phyloP scores from a whole-genome alignment of 2,329 filamentous ascomycete species.

The Dothistroma septosporum region DNA sequence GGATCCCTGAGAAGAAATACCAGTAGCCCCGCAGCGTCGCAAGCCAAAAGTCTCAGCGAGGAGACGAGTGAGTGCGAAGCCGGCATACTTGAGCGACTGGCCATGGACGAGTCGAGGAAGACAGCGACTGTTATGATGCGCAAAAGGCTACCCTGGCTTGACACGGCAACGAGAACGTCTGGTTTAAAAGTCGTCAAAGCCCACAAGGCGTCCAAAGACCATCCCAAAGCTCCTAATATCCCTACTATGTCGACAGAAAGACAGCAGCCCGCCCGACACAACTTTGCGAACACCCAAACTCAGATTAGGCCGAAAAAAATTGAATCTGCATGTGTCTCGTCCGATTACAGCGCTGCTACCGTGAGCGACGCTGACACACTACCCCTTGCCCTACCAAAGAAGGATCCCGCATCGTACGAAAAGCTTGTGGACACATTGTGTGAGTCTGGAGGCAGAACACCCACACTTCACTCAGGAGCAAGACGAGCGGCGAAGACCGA shows the following conservation, averaged over 20 bases:
- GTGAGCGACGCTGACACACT: constrained; percentile 9
- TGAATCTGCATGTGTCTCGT: constrained; percentile 19
- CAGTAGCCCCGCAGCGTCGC: not conserved
- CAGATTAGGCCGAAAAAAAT: not conserved
- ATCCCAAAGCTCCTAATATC: constrained; percentile 3
- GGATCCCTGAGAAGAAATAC: constrained; percentile 1
- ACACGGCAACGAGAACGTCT: not conserved
- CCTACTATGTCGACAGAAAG: not conserved
- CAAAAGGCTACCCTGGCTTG: constrained; percentile 30
- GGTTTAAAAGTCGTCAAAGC: not conserved
- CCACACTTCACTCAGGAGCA: not conserved
- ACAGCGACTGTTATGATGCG: constrained; percentile 7
- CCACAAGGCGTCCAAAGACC: not conserved
- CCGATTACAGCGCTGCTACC: constrained; percentile 27
- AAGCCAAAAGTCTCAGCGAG: not conserved
- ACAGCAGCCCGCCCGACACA: not conserved
- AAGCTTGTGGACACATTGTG: constrained; percentile 10
- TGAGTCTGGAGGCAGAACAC: constrained; percentile 1
- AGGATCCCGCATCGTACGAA: constrained; percentile 25
- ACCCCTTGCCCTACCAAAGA: constrained; percentile 13
- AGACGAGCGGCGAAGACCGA: not conserved
- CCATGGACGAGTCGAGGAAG: not conserved
- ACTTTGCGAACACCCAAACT: not conserved
- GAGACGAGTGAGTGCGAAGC: not conserved
- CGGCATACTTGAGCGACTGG: constrained; percentile 1